Percentiles rank a stretch among this genome's conserved stretches.
phyloP scores from a whole-genome alignment of 2,329 filamentous ascomycete genomes.

The Fusarium sp. region DNA sequence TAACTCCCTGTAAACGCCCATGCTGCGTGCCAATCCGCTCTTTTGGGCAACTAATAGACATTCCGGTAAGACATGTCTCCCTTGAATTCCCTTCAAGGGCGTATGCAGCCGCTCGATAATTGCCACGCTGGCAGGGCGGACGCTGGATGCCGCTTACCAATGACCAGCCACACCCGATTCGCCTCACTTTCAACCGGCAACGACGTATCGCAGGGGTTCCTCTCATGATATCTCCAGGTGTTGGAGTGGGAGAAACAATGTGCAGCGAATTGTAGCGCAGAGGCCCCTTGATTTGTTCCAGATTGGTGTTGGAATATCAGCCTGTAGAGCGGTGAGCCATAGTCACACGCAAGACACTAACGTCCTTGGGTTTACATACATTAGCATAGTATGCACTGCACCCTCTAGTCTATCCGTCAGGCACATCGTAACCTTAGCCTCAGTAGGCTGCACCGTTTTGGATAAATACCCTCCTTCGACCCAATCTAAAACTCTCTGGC shows the following conservation, averaged over 20 bases:
- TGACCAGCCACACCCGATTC: slow-evolving; percentile 43
- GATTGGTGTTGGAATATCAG: slow-evolving; percentile 34
- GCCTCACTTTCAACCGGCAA: slow-evolving; percentile 45
- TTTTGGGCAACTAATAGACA: slow-evolving; percentile 16
- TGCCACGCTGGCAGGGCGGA: slow-evolving; percentile 48
- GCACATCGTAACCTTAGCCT: slow-evolving; percentile 38
- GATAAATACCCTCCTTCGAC: slow-evolving; percentile 45
- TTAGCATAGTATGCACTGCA: slow-evolving; percentile 41
- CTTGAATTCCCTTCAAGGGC: slow-evolving; percentile 9
- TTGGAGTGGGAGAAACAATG: slow-evolving; percentile 41
- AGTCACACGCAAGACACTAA: slow-evolving; percentile 41
- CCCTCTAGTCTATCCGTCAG: slow-evolving; percentile 38
- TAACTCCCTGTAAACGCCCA: slow-evolving; percentile 12
- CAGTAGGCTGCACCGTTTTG: slow-evolving; percentile 29
- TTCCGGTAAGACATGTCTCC: slow-evolving; percentile 10
- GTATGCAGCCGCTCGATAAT: slow-evolving; percentile 39
- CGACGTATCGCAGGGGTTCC: slow-evolving; percentile 43
- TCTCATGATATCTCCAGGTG: slow-evolving; percentile 39
- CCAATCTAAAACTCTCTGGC: slow-evolving; percentile 22
- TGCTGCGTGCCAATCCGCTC: slow-evolving; percentile 13
- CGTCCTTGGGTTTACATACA: slow-evolving; percentile 44
- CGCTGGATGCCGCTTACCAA: slow-evolving; percentile 41
- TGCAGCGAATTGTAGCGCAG: slow-evolving; percentile 36
- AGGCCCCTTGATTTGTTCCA: slow-evolving; percentile 39
- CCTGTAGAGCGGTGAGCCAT: slow-evolving; percentile 44